Evolutionary conservation across 192 early-diverging fungal genomes (phyloP), one percentile per base, ranked within the genome.

Genomic region (Pilobolus umbonatus): DNA sequence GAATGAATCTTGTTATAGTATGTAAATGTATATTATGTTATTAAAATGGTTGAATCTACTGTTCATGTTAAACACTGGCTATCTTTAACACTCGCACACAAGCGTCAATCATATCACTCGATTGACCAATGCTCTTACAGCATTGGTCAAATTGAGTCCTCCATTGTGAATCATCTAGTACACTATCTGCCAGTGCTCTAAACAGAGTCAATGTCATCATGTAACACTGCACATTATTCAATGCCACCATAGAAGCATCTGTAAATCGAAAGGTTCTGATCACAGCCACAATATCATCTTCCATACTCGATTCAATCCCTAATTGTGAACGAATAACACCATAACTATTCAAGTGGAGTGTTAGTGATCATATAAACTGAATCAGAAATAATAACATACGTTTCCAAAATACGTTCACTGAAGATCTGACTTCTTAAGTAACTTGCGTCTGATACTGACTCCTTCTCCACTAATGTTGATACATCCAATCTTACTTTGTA

Each of bases 41-140:
- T 46, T 60, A 49, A 38, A 48, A n/a, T 22, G 19, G 2, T 38
- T 38, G n/a, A n/a, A n/a, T n/a, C n/a, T n/a, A 25, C 25, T 54
- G n/a, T n/a, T n/a, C n/a, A n/a, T n/a, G n/a, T 21, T 54, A 54
- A 12, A 54, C 52, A 36, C 61, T 62, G 4, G 65, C 69, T 45
- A 71, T 45, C 26, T 58, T 53, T 17, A 75, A 31, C 6, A 75
- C 69, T 42, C 69, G 65, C 19, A 64, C 55, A 59, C 69, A 75
- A 6, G 69, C 73, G 58, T 75, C 65, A 6, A 75, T 22, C 45
- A 58, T 65, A 52, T 75, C 73, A 17, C 47, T 71, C 1, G 65
- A 64, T 10, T 64, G 52, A 10, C 61, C 69, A n/a, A 75, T 64
- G 2, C 31, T 62, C 11, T 57, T 51, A 58, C 65, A 65, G 21